A percentile compares a stretch with the other conserved stretches of the same genome.
Conservation (phyloP, 495 filamentous ascomycete genomes). For the Neurospora terricola region DNA sequence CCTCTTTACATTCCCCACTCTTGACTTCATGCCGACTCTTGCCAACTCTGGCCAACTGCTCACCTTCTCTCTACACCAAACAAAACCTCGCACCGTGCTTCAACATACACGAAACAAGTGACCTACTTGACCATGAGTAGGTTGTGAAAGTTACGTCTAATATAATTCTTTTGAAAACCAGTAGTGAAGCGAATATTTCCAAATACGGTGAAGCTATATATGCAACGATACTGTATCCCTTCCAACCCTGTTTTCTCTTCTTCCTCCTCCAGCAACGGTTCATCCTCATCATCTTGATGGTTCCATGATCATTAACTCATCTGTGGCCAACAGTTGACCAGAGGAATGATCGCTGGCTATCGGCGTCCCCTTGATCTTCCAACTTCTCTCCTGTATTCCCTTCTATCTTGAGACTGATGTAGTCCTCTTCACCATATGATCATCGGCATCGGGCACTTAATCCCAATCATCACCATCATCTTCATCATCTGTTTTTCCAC, state of each 20-base stretch:
- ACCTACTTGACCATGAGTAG: no score
- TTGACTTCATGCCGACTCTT: no score
- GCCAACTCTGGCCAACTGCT: no score
- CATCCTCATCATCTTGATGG: not conserved
- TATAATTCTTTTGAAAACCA: not conserved
- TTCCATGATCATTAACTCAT: not conserved
- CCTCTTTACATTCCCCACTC: no score
- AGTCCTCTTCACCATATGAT: no score
- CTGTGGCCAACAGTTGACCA: not conserved
- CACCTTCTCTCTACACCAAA: no score
- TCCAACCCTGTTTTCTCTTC: not conserved
- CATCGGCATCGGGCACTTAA: not conserved
- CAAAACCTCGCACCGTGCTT: no score
- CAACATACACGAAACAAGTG: no score
- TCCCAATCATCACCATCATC: slow-evolving; percentile 69
- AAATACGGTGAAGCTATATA: not conserved
- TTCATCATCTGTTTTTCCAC: slow-evolving; percentile 66
- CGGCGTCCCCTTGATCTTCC: not conserved
- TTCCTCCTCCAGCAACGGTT: not conserved
- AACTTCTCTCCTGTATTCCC: no score
- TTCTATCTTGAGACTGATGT: not conserved
- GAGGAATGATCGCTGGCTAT: not conserved
- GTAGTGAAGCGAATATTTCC: not conserved
- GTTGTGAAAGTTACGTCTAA: no score
- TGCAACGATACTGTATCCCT: not conserved